Percentiles rank a stretch among this genome's conserved stretches.
phyloP scores from a whole-genome alignment of 2,329 filamentous ascomycete species.

The Hypoxylon sp. region DNA sequence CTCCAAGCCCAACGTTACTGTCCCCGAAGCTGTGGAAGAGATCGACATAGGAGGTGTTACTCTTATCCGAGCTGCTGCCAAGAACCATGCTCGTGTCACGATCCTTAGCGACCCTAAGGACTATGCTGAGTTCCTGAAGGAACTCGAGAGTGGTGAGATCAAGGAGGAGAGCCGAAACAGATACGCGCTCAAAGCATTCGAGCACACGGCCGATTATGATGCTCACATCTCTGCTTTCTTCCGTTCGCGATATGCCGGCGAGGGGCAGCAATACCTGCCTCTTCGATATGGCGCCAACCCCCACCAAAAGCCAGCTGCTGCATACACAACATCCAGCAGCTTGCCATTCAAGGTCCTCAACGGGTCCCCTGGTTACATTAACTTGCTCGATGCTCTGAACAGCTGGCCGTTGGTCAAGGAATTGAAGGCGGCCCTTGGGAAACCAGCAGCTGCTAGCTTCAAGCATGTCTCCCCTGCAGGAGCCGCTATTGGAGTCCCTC shows the following conservation, averaged over 20 bases:
- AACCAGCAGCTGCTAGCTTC: conserved; percentile 95
- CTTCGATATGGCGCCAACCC: conserved; percentile 97
- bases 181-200: conserved; percentile 97
- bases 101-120: conserved; percentile 95
- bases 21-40: conserved; percentile 97
- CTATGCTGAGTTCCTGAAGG: conserved; percentile 93
- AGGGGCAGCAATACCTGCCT: conserved; percentile 84
- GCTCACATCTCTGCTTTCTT: conserved; percentile 96
- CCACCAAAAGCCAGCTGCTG: conserved; percentile 96
- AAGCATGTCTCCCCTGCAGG: conserved; percentile 99
- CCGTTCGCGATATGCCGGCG: conserved; percentile 93
- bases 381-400: conserved; percentile 95
- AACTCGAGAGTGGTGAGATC: conserved; percentile 89
- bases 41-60: conserved; percentile 99
- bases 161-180: conserved; percentile 86
- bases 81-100: conserved; percentile 96
- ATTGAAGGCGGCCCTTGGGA: conserved; percentile 87
- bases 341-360: conserved; percentile 96
- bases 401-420: conserved; percentile 98
- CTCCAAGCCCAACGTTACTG: conserved; percentile 95
- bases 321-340: conserved; percentile 79
- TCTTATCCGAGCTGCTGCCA: conserved; percentile 93
- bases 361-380: conserved; percentile 95
- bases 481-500: conserved; percentile 90
- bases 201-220: conserved; percentile 98